A percentile compares a stretch with the other conserved stretches of the same genome.
Evolutionary conservation across 257 asterid species (phyloP).

Genomic region (Nicotiana sylvestris): DNA sequence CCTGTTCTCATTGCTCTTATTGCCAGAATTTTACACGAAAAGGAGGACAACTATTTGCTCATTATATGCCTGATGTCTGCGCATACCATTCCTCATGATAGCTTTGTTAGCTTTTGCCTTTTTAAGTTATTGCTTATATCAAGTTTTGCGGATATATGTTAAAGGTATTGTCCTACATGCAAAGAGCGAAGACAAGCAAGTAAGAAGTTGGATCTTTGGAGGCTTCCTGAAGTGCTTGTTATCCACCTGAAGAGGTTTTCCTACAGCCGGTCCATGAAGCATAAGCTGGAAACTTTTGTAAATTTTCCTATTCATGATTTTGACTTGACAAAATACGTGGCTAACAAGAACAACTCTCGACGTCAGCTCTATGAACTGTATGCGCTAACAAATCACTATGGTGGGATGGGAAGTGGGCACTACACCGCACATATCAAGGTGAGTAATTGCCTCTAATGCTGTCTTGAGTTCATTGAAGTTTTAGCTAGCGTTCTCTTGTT

Average conservation of each 20-base stretch:
- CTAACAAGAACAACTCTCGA: conserved; percentile 77
- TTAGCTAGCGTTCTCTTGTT: not conserved
- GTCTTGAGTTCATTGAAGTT: not conserved
- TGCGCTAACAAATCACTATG: conserved; percentile 94
- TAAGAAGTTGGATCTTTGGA: conserved; percentile 97
- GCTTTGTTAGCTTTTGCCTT: conserved; percentile 9
- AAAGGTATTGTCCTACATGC: conserved; percentile 97
- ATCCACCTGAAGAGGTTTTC: conserved; percentile 97
- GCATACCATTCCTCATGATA: not conserved
- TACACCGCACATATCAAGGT: conserved; percentile 98
- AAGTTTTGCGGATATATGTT: conserved; percentile 13
- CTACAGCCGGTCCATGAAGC: conserved; percentile 96
- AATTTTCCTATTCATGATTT: conserved; percentile 94
- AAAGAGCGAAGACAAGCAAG: conserved; percentile 98
- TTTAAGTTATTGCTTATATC: not conserved
- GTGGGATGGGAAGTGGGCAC: conserved; percentile 99
- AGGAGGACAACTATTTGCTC: not conserved
- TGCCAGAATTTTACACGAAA: not conserved
- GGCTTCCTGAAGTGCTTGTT: conserved; percentile 98
- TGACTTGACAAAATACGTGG: conserved; percentile 86
- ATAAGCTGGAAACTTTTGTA: conserved; percentile 92
- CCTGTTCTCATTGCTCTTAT: conserved; percentile 12
- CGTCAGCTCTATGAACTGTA: conserved; percentile 91
- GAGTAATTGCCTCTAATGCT: not conserved
- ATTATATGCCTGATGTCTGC: not conserved